Percentiles rank a stretch among this genome's conserved stretches.
Evolutionary conservation across 2,329 filamentous ascomycete genomes (phyloP).

Genomic region (Penicillium corylophilum): DNA sequence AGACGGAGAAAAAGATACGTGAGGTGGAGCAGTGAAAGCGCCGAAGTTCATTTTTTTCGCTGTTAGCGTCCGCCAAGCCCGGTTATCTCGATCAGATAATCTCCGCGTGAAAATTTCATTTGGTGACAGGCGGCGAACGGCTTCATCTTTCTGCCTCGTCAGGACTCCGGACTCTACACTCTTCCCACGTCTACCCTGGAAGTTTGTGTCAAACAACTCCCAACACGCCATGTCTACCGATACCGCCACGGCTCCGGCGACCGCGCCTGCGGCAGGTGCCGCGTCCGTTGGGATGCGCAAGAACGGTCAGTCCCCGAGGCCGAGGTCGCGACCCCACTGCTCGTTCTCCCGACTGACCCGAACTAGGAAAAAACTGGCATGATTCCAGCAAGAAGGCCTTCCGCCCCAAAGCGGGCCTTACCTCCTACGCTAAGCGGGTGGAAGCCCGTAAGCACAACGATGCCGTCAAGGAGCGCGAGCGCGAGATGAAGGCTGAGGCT

Average conservation of each 20-base stretch:
- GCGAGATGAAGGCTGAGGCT: conserved; percentile 94
- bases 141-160: neutral
- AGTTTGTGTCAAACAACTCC: neutral
- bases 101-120: conserved; percentile 19
- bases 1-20: conserved; percentile 6
- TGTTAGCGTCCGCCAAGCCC: conserved; percentile 32
- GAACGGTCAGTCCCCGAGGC: conserved; percentile 64
- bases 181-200: neutral
- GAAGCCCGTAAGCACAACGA: conserved; percentile 67
- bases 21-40: conserved; percentile 14
- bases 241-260: conserved; percentile 27
- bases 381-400: conserved; percentile 72
- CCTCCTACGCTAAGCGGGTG: conserved; percentile 73
- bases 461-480: conserved; percentile 88
- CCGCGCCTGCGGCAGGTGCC: conserved; percentile 25
- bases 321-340: conserved; percentile 9
- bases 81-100: conserved; percentile 46
- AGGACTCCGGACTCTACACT: neutral
- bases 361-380: conserved; percentile 91
- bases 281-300: conserved; percentile 68
- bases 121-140: neutral
- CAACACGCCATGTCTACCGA: conserved; percentile 3
- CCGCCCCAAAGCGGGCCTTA: conserved; percentile 74
- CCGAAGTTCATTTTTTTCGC: conserved; percentile 15
- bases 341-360: conserved; percentile 14